Percentiles rank a stretch among this genome's conserved stretches.
These are phyloP conservation scores for Chimonanthus salicifolius DNA, from an alignment of 164 flowering plant species.

Conservation along the genomic window DNA sequence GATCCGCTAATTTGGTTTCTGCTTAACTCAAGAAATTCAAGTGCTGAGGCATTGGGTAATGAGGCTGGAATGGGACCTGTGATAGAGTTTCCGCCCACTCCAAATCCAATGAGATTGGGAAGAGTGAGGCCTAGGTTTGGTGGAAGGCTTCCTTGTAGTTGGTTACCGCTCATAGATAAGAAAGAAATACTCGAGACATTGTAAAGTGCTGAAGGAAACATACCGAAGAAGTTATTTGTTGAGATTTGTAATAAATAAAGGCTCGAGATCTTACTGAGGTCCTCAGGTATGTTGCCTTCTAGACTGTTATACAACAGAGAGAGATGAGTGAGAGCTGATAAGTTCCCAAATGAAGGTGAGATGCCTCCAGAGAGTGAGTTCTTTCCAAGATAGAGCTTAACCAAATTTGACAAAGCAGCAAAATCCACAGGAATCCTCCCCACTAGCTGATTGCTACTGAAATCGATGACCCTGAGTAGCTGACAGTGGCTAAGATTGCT, in stretches of 20 bases:
- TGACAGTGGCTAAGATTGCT: slow-evolving; percentile 13
- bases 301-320: background rate
- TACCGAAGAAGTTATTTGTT: slow-evolving; percentile 16
- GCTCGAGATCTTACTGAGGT: slow-evolving; percentile 8
- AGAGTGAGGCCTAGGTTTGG: slow-evolving; percentile 15
- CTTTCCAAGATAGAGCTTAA: background rate
- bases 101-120: slow-evolving; percentile 10
- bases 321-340: background rate
- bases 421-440: background rate
- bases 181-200: slow-evolving; percentile 14
- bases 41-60: slow-evolving; percentile 6
- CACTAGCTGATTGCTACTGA: background rate
- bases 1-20: slow-evolving; percentile 5
- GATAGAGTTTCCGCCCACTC: background rate
- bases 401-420: background rate
- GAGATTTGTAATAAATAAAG: slow-evolving; percentile 2
- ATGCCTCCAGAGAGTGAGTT: slow-evolving; percentile 4
- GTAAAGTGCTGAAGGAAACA: slow-evolving; percentile 21
- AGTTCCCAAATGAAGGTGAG: slow-evolving; percentile 10
- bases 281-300: slow-evolving; percentile 15
- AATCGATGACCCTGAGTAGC: slow-evolving; percentile 8
- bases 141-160: slow-evolving; percentile 24
- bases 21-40: background rate
- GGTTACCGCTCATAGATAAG: background rate
- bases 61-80: slow-evolving; percentile 9